Evolutionary conservation across 805 yeast species (phyloP).

Genomic region (Ogataea chonburiensis): DNA sequence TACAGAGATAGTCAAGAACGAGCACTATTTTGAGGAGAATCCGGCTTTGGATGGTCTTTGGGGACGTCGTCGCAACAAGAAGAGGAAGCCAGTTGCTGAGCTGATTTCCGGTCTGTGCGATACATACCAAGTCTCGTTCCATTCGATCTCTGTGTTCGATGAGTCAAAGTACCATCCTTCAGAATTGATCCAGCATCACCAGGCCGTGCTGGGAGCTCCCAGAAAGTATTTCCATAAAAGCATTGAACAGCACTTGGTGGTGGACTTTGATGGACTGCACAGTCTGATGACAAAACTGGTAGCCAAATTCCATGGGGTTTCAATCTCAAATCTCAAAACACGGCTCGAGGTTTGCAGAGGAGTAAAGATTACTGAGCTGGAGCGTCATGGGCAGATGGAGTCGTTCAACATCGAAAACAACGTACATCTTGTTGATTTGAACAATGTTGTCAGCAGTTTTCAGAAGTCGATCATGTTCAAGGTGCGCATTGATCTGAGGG

Average conservation of each 20-base stretch:
- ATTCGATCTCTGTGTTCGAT: slow-evolving; percentile 27
- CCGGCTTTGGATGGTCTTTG: background rate
- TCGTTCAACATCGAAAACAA: background rate
- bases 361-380: slow-evolving; percentile 22
- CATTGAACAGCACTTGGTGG: slow-evolving; percentile 19
- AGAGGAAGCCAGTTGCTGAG: slow-evolving; percentile 7
- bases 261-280: slow-evolving; percentile 25
- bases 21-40: slow-evolving; percentile 1
- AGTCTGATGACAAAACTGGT: slow-evolving; percentile 13
- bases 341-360: slow-evolving; percentile 19
- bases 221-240: slow-evolving; percentile 3
- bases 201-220: slow-evolving; percentile 10
- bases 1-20: slow-evolving; percentile 14
- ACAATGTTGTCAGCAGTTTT: slow-evolving; percentile 25
- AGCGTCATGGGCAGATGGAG: slow-evolving; percentile 16
- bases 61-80: slow-evolving; percentile 1
- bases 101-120: slow-evolving; percentile 18
- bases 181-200: slow-evolving; percentile 22
- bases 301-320: slow-evolving; percentile 19
- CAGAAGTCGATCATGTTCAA: slow-evolving; percentile 25
- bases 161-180: slow-evolving; percentile 25
- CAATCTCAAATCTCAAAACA: slow-evolving; percentile 18
- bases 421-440: slow-evolving; percentile 10
- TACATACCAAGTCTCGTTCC: slow-evolving; percentile 22
- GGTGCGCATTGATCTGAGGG: slow-evolving; percentile 22